These are phyloP conservation scores for Ceraceosorus bombacis DNA, from an alignment of 1,284 basidiomycete species.

Conservation along the genomic window DNA sequence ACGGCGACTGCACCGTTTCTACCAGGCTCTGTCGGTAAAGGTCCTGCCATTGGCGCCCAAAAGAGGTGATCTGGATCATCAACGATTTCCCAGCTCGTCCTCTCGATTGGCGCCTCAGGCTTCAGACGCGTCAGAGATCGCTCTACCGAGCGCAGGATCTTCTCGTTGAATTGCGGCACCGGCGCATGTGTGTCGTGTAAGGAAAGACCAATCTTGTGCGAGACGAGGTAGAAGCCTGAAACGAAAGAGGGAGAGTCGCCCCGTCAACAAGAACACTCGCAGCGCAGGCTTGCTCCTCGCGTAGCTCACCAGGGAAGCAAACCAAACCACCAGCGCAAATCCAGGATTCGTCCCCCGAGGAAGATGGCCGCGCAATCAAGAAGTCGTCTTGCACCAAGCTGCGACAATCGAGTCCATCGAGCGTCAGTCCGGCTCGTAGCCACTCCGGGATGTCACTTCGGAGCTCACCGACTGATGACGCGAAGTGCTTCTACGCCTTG, in stretches of 20 bases:
- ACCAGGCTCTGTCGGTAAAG: slow-evolving; percentile 15
- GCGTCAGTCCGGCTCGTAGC: too few species aligned
- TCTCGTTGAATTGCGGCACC: slow-evolving; percentile 52
- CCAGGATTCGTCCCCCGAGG: slow-evolving; percentile 11
- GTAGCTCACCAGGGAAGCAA: slow-evolving; percentile 40
- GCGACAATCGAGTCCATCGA: too few species aligned
- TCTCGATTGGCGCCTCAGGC: slow-evolving; percentile 51
- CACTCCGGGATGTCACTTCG: too few species aligned
- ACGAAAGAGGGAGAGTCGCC: too few species aligned
- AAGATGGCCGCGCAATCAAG: slow-evolving; percentile 46
- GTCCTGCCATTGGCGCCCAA: slow-evolving; percentile 46
- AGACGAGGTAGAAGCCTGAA: slow-evolving; percentile 1
- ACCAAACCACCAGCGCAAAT: slow-evolving; percentile 47
- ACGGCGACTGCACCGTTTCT: slow-evolving; percentile 3
- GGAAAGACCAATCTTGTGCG: slow-evolving; percentile 49
- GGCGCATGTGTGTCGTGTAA: slow-evolving; percentile 47
- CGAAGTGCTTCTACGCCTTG: slow-evolving; percentile 48
- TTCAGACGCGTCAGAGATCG: slow-evolving; percentile 51
- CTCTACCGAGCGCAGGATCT: slow-evolving; percentile 51
- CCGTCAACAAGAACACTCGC: too few species aligned
- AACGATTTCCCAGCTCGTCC: slow-evolving; percentile 52
- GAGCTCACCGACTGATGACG: slow-evolving; percentile 33
- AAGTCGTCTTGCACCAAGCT: slow-evolving; percentile 51
- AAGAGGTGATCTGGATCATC: slow-evolving; percentile 50
- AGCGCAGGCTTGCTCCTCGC: too few species aligned